A percentile compares a stretch with the other conserved stretches of the same genome.
Evolutionary conservation across 805 yeast species (phyloP).

Genomic region (Candida insectorum): DNA sequence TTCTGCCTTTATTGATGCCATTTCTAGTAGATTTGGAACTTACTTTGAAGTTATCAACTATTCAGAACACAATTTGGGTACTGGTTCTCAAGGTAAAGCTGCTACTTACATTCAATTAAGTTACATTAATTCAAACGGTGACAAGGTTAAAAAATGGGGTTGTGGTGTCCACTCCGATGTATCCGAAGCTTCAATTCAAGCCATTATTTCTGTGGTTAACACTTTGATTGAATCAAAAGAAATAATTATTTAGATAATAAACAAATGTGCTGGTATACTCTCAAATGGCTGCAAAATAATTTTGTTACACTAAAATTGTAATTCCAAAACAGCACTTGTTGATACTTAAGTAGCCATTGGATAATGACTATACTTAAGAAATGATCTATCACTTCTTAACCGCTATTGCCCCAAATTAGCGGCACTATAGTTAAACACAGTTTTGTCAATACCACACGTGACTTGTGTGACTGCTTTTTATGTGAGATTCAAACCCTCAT

Average conservation of each 20-base stretch:
- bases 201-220: conserved; percentile 59
- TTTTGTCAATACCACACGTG: too few species aligned
- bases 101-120: conserved; percentile 68
- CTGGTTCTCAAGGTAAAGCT: conserved; percentile 69
- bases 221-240: conserved; percentile 31
- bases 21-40: conserved; percentile 49
- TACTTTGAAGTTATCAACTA: conserved; percentile 63
- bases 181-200: conserved; percentile 50
- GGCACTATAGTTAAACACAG: too few species aligned
- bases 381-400: too few species aligned
- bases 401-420: too few species aligned
- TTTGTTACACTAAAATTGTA: background rate
- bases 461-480: conserved; percentile 11
- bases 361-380: too few species aligned
- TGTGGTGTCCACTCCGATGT: conserved; percentile 43
- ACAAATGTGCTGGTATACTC: too few species aligned
- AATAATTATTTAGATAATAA: conserved; percentile 17
- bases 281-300: background rate
- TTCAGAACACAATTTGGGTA: conserved; percentile 70
- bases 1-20: conserved; percentile 67
- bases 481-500: background rate
- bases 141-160: conserved; percentile 38
- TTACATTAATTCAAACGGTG: conserved; percentile 32
- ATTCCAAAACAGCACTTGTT: background rate
- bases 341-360: background rate